phyloP scores from a whole-genome alignment of 108 stramenopile species.

The Cyclotella atomus region DNA sequence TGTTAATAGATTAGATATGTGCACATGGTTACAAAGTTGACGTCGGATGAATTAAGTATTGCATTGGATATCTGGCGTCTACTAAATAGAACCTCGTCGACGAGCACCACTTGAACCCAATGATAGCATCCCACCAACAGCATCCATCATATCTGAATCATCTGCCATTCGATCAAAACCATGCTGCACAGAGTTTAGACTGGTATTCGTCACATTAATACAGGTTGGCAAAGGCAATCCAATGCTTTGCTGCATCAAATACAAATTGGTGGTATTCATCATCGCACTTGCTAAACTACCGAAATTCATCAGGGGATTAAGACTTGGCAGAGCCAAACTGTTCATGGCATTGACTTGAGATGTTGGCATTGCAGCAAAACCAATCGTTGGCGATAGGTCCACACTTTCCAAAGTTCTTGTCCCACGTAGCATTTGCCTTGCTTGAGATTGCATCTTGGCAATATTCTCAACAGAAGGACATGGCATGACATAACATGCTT shows the following conservation, averaged over 20 bases:
- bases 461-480: neutral
- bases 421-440: neutral
- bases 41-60: no score
- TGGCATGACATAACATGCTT: neutral
- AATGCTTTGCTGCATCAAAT: no score
- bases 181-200: neutral
- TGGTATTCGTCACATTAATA: neutral
- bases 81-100: constrained; percentile 4
- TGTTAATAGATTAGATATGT: no score
- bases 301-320: no score
- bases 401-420: neutral
- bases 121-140: constrained; percentile 3
- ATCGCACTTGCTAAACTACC: no score
- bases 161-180: neutral
- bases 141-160: neutral
- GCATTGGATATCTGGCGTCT: no score
- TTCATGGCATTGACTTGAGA: no score
- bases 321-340: no score
- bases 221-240: no score
- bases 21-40: no score
- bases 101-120: neutral
- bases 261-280: no score
- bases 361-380: no score
- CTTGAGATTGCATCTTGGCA: neutral
- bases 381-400: neutral